Evolutionary conservation across 177 flowering plant species (phyloP).

Genomic region (Vitis hybrid): DNA sequence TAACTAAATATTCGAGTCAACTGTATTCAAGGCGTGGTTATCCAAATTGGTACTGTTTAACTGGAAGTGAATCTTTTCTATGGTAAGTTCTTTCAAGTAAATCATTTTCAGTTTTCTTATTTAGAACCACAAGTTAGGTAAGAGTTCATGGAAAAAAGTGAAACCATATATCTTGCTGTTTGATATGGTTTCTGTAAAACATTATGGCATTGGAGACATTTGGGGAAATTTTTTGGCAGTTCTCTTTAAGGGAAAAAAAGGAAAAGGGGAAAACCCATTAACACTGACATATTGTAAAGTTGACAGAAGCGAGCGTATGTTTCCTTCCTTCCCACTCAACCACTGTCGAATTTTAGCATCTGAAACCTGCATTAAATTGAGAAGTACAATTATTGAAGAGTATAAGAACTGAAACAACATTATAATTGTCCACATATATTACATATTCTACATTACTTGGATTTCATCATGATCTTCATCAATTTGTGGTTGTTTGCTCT

Average conservation of each 20-base stretch:
- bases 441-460: constrained; percentile 38
- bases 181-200: no score
- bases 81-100: no score
- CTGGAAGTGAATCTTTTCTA: no score
- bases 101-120: no score
- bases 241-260: neutral
- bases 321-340: constrained; percentile 85
- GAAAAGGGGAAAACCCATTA: neutral
- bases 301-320: constrained; percentile 88
- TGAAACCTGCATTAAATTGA: constrained; percentile 44
- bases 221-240: neutral
- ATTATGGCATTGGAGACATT: neutral
- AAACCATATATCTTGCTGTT: no score
- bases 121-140: no score
- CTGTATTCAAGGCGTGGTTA: no score
- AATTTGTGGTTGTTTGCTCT: constrained; percentile 20
- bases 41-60: no score
- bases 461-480: constrained; percentile 37
- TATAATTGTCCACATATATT: neutral
- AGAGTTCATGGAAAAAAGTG: no score
- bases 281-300: constrained; percentile 84
- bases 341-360: constrained; percentile 72
- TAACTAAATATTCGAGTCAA: no score
- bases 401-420: neutral
- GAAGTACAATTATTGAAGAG: neutral